Conservation (phyloP, 768 basidiomycete species). For the Suillus subalutaceus region DNA sequence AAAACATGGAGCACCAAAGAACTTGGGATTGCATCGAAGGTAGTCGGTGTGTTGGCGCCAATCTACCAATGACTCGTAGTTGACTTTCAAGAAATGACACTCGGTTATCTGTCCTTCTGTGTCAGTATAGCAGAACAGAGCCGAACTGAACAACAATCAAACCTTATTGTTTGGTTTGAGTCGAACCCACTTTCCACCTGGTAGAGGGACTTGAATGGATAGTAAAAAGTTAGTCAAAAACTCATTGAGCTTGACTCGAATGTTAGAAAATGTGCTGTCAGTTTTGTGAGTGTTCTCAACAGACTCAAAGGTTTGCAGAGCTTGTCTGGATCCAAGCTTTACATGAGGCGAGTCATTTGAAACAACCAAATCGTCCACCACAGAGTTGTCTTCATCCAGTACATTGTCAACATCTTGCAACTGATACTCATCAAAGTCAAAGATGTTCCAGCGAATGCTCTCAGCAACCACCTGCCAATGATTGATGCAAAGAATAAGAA, state of each 20-base stretch:
- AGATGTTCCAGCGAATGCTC: not conserved
- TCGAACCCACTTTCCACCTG: not conserved
- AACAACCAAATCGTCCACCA: not conserved
- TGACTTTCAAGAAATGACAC: constrained; percentile 26
- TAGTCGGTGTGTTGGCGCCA: constrained; percentile 31
- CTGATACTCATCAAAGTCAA: not conserved
- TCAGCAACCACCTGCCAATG: not conserved
- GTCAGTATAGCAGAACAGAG: not conserved
- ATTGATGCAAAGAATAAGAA: not conserved
- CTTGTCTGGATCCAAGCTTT: constrained; percentile 7
- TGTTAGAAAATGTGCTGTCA: constrained; percentile 1
- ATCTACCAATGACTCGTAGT: constrained; percentile 31
- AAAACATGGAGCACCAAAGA: constrained; percentile 29
- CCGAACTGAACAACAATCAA: not conserved
- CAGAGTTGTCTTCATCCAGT: not conserved
- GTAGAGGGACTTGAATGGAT: not conserved
- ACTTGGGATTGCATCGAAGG: constrained; percentile 32
- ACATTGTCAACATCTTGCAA: not conserved
- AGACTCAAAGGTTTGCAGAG: not conserved
- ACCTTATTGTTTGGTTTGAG: constrained; percentile 8
- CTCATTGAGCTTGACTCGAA: constrained; percentile 9
- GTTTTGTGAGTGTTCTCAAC: not conserved
- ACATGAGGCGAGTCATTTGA: constrained; percentile 7
- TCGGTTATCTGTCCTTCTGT: constrained; percentile 23
- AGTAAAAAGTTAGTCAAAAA: constrained; percentile 9